These are phyloP conservation scores for Phaseolus lunatus DNA, from an alignment of 306 rosid genomes.

Conservation along the genomic window DNA sequence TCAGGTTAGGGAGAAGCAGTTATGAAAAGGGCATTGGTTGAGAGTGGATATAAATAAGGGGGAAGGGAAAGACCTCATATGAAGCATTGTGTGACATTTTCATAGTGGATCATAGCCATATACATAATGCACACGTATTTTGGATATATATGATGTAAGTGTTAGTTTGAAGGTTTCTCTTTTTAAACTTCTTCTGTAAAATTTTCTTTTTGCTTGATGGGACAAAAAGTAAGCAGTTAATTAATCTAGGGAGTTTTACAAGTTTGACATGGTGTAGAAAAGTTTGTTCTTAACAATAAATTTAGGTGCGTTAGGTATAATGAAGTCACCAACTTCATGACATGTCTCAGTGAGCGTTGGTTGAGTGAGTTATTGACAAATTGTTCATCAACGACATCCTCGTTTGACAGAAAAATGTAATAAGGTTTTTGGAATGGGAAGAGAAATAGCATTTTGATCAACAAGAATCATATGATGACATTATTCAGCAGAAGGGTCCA, in stretches of 20 bases:
- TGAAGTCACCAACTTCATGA: neutral
- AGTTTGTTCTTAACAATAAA: neutral
- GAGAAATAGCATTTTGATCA: slow-evolving; percentile 5
- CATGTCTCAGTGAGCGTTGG: neutral
- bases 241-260: slow-evolving; percentile 44
- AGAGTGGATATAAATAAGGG: slow-evolving; percentile 30
- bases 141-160: slow-evolving; percentile 21
- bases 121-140: slow-evolving; percentile 39
- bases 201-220: neutral
- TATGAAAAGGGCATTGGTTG: slow-evolving; percentile 34
- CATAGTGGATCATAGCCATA: slow-evolving; percentile 36
- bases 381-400: neutral
- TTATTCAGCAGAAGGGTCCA: slow-evolving; percentile 16
- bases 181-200: neutral
- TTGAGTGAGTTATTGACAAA: neutral
- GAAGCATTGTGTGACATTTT: slow-evolving; percentile 40
- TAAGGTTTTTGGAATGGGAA: slow-evolving; percentile 35
- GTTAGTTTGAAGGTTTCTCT: neutral
- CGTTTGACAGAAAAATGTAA: neutral
- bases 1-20: slow-evolving; percentile 25
- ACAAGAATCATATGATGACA: neutral
- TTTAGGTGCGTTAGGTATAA: slow-evolving; percentile 1
- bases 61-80: slow-evolving; percentile 46
- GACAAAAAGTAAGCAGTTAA: slow-evolving; percentile 44
- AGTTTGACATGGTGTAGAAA: slow-evolving; percentile 50